Evolutionary conservation across 1,284 basidiomycete species (phyloP), one percentile per base, ranked within the genome.

Genomic region (Rhodotorula sp.): DNA sequence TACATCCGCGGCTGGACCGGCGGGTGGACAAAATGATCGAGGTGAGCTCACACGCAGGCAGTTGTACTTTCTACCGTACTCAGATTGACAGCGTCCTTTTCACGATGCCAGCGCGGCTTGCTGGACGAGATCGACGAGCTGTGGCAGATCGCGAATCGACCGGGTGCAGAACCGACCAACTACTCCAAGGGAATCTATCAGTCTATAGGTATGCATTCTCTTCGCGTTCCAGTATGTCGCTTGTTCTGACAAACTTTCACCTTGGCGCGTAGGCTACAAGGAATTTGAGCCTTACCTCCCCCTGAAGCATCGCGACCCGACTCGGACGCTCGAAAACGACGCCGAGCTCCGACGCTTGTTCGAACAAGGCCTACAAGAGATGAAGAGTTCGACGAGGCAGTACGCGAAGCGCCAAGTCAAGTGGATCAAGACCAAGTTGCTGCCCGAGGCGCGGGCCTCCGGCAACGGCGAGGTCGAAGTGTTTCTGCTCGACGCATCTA

Each of bases 361-460:
- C 76, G 70, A 80, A 14, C 81, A 82, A 26, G 91, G 91, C 0
- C 83, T 92, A 1, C 87, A 90, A 54, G 85, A 85, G 28, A 97
- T 93, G 87, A 97, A 98, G 81, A 81, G 86, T 0, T 89, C 90
- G 0, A 99, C 95, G 1, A 84, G 91, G 26, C 90, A 93, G 81
- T 99, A 99, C 79, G 93, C 97, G 0, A 93, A 91, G 79, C 85
- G 89, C 26, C 97, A 99, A 80, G 84, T 94, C 52, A 89, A 89
- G 62, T 99, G 97, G 97, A 89, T 99, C 64, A 86, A 87, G 54
- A 94, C 93, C 79, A 95, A 97, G 81, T 82, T 99, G 8, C 80
- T 97, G 15, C 94, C 94, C 1, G 89, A 88, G 2, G 83, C 91
- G 5, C 79, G 85, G 85, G 87, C 71, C 68, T 77, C 8, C 60